phyloP scores from a whole-genome alignment of 805 yeast genomes.

The Pichia exigua region DNA sequence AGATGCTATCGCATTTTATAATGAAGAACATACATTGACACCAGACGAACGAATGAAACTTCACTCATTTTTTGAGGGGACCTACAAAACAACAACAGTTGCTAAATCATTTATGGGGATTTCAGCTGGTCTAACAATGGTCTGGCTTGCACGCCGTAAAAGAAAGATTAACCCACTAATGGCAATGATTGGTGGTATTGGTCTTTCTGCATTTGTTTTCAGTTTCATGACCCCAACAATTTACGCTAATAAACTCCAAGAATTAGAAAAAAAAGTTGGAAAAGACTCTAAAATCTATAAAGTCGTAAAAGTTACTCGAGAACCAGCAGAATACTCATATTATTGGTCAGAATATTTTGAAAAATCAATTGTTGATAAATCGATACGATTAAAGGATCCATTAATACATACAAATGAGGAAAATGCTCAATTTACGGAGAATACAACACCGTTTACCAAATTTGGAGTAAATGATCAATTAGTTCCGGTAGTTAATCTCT shows the following conservation, averaged over 20 bases:
- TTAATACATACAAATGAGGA: conserved; percentile 14
- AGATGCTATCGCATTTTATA: conserved; percentile 38
- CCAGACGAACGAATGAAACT: conserved; percentile 35
- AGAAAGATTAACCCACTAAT: conserved; percentile 32
- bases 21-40: conserved; percentile 37
- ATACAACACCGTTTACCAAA: neutral
- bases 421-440: neutral
- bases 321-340: conserved; percentile 15
- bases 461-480: neutral
- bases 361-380: conserved; percentile 41
- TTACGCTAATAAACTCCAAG: conserved; percentile 27
- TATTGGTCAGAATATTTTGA: conserved; percentile 45
- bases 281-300: conserved; percentile 17
- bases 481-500: neutral
- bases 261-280: conserved; percentile 21
- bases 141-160: conserved; percentile 32
- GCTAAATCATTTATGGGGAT: conserved; percentile 35
- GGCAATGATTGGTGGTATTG: conserved; percentile 34
- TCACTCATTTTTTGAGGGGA: conserved; percentile 30
- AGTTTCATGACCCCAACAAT: conserved; percentile 25
- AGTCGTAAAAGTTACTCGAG: conserved; percentile 19
- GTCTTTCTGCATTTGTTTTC: conserved; percentile 29
- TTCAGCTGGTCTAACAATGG: conserved; percentile 34
- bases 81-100: conserved; percentile 28
- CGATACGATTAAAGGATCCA: conserved; percentile 47